Evolutionary conservation across 192 early-diverging fungal genomes (phyloP), one percentile per base, ranked within the genome.

Genomic region (Neocallimastix lanati): DNA sequence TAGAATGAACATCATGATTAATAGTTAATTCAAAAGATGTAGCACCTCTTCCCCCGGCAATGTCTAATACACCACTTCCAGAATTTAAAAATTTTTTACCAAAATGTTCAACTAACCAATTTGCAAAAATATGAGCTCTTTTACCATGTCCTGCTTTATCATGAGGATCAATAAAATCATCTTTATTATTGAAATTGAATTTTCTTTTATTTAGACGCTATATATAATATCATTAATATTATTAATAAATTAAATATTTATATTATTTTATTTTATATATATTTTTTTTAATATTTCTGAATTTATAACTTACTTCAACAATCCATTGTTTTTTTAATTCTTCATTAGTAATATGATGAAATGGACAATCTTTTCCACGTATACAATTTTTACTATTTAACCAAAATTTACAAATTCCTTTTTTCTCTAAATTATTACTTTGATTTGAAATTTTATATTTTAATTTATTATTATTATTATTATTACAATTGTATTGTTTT

Each of bases 11-110:
- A 0, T 85, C 85, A 77, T 85, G 86, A 4, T 82, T 80, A 18
- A 83, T 83, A 29, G 83, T 82, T 16, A 89, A 67, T 76, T 88
- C 85, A 84, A 88, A 82, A 0, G 84, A 82, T 1, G 88, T 35
- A 50, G 87, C 85, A 1, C 89, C 89, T 79, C 86, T 84, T 15
- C 89, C 89, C 28, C 89, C 89, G 1, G 88, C 89, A 77, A 90
- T 86, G 76, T 90, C 89, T 36, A 87, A 81, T 11, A 88, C 85
- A n/a, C 84, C 84, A 0, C 81, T 30, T 78, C 86, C 88, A 5
- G 80, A 78, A 33, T 78, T 80, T 37, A 85, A 21, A 29, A 76
- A 82, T 1, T 80, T 78, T 25, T 67, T 82, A 0, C 82, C 79
- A 79, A 89, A 90, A 1, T 85, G 85, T 3, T 84, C 50, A 28